Evolutionary conservation across 768 basidiomycete genomes (phyloP).

Genomic region (Mycena filopes): DNA sequence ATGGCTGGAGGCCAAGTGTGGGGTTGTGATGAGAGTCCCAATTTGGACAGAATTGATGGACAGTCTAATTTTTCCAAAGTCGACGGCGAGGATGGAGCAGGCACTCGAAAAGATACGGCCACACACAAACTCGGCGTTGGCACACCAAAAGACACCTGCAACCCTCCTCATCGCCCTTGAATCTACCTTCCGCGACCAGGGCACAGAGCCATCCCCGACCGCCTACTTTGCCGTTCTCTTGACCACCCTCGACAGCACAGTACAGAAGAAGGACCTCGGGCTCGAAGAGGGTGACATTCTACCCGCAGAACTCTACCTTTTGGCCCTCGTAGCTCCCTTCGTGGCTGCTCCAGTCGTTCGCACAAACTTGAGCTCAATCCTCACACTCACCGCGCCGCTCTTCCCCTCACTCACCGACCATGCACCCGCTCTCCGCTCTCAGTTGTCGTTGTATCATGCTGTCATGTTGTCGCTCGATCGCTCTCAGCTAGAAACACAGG

Average conservation of each 20-base stretch:
- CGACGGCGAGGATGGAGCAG: slow-evolving; percentile 59
- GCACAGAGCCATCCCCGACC: slow-evolving; percentile 75
- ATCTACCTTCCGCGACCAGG: slow-evolving; percentile 77
- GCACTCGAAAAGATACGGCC: slow-evolving; percentile 87
- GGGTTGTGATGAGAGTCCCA: too few relatives aligned
- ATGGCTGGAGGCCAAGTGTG: slow-evolving; percentile 28
- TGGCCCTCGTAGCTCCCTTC: slow-evolving; percentile 81
- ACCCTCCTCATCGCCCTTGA: slow-evolving; percentile 88
- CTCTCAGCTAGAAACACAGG: slow-evolving; percentile 72
- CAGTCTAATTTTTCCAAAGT: not conserved
- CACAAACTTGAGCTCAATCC: slow-evolving; percentile 74
- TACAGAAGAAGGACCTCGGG: slow-evolving; percentile 66
- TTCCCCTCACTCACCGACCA: slow-evolving; percentile 73
- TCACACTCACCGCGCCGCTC: slow-evolving; percentile 81
- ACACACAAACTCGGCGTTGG: slow-evolving; percentile 81
- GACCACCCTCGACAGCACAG: slow-evolving; percentile 82
- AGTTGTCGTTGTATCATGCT: slow-evolving; percentile 79
- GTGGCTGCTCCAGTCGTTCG: slow-evolving; percentile 85
- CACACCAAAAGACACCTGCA: slow-evolving; percentile 92
- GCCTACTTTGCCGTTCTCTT: slow-evolving; percentile 96
- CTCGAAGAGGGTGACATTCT: slow-evolving; percentile 78
- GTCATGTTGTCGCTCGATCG: slow-evolving; percentile 79
- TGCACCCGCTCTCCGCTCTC: slow-evolving; percentile 87
- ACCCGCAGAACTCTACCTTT: slow-evolving; percentile 86
- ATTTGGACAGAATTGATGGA: slow-evolving; percentile 17